Evolutionary conservation across 1,284 basidiomycete genomes (phyloP), one percentile per base, ranked within the genome.

Genomic region (Heterobasidion irregulare): DNA sequence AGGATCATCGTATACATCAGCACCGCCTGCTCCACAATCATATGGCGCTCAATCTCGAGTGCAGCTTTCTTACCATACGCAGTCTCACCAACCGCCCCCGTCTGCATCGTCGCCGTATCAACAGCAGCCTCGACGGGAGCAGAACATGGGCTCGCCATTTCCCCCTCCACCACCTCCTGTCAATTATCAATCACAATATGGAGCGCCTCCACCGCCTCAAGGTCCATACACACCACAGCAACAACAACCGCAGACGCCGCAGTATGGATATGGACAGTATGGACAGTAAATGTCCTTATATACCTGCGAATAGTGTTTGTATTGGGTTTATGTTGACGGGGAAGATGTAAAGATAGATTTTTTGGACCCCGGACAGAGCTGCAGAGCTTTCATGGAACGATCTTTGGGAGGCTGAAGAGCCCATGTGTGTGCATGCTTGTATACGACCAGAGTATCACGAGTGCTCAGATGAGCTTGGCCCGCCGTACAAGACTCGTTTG

Each of bases 401-500:
- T 5, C 26, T 5, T 26, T 26, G 26, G 26, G 4, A 26, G 6
- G 6, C 4, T 26, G 26, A 5, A 26, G 26, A 26, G 26, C 6
- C 26, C 26, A 26, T 26, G 26, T 26, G 26, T 26, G 26, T 26
- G 26, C 26, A 26, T 26, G 26, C 26, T 5, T 26, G 47, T 47
- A 47, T 47, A 26, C 16, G 47, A 19, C 8, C 47, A 32, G 8
- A 26, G 26, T 26, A 26, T 26, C 6, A 26, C 26, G 26, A 26
- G 4, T 7, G 16, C 32, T 48, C 26, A 8, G 9, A 48, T 48
- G 47, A 52, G 18, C 18, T n/a, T 4, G 43, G 41, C 15, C 59
- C 63, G 15, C 75, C 75, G 59, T 79, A 77, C 48, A 82, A 51
- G 50, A 72, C 49, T 50, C 64, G 72, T 59, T 63, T 63, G 16